Evolutionary conservation across 768 basidiomycete genomes (phyloP).

Genomic region (Boletus tomentosulus): DNA sequence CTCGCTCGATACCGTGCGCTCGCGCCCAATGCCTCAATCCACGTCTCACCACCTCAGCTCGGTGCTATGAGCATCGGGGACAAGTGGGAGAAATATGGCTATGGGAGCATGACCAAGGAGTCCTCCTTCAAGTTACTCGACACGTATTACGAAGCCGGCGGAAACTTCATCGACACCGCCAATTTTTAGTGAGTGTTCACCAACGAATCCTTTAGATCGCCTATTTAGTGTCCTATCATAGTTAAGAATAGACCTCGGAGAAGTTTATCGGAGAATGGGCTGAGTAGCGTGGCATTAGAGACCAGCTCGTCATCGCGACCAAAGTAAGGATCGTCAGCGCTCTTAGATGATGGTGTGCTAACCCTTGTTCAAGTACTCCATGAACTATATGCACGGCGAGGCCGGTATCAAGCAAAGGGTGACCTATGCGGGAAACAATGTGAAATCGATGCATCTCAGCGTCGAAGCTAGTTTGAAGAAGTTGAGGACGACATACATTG

Average conservation of each 20-base stretch:
- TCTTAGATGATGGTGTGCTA: not conserved
- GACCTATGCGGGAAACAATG: constrained; percentile 45
- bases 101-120: constrained; percentile 41
- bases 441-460: constrained; percentile 40
- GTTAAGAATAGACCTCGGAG: constrained; percentile 38
- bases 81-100: constrained; percentile 10
- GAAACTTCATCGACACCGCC: constrained; percentile 22
- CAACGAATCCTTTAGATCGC: not conserved
- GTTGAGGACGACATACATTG: constrained; percentile 16
- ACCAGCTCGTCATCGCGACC: constrained; percentile 42
- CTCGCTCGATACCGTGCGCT: constrained; percentile 35
- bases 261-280: constrained; percentile 45
- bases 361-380: constrained; percentile 8
- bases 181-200: constrained; percentile 35
- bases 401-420: constrained; percentile 26
- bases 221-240: not conserved
- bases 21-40: constrained; percentile 36
- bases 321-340: constrained; percentile 19
- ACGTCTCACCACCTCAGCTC: constrained; percentile 39
- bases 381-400: constrained; percentile 12
- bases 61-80: not conserved
- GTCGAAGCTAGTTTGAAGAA: constrained; percentile 24
- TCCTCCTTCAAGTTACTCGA: constrained; percentile 17
- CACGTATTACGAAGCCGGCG: no score
- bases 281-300: constrained; percentile 33